Conservation (phyloP, 148 eudicot species). For the Rhododendron henanense region DNA sequence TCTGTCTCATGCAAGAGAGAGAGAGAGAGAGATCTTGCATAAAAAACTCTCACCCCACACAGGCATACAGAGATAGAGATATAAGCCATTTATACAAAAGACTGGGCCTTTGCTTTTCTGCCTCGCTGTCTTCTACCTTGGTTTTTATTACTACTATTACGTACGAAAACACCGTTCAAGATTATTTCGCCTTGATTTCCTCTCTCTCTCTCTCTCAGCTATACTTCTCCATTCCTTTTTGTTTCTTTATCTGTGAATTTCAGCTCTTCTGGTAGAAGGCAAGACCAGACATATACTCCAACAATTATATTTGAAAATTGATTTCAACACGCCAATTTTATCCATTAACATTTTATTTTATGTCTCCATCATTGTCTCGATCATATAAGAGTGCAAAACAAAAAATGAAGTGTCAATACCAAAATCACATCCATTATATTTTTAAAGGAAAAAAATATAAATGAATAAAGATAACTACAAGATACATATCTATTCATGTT, state of each 20-base stretch:
- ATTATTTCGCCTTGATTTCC: background rate
- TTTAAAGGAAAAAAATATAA: too few relatives aligned
- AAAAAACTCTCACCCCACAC: background rate
- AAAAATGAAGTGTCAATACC: too few relatives aligned
- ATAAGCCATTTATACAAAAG: background rate
- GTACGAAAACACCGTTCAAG: background rate
- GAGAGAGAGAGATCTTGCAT: background rate
- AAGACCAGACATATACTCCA: background rate
- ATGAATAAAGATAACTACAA: too few relatives aligned
- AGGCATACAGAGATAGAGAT: background rate
- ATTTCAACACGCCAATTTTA: too few relatives aligned
- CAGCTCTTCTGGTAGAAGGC: background rate
- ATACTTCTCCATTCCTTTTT: background rate
- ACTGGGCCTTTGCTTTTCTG: background rate
- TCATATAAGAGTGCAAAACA: too few relatives aligned
- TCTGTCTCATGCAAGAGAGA: background rate
- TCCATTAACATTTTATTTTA: too few relatives aligned
- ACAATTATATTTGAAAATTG: too few relatives aligned
- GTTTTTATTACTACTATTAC: background rate
- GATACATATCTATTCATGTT: too few relatives aligned
- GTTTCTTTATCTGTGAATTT: background rate
- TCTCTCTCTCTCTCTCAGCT: background rate
- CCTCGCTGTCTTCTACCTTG: conserved; percentile 1
- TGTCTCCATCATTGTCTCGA: too few relatives aligned
- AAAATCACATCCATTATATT: too few relatives aligned